phyloP scores from a whole-genome alignment of 352 stramenopile genomes.

The Pythium myriotylum region DNA sequence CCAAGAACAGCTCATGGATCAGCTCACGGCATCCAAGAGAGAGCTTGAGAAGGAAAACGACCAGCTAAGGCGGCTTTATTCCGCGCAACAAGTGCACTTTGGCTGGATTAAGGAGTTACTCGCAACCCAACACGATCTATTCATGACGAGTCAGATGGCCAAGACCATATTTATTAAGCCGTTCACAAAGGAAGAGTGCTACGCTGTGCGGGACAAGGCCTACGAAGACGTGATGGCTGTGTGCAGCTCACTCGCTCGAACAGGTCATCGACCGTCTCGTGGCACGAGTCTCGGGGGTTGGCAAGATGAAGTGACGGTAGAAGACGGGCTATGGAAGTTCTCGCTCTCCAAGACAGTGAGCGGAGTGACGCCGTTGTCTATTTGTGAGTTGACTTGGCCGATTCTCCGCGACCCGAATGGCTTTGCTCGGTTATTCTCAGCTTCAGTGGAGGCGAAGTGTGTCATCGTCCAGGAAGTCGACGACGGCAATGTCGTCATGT shows the following conservation, averaged over 20 bases:
- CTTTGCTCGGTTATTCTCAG: conserved; percentile 28
- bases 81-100: background rate
- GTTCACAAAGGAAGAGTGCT: conserved; percentile 20
- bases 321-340: conserved; percentile 26
- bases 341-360: conserved; percentile 26
- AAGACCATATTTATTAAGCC: conserved; percentile 31
- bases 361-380: background rate
- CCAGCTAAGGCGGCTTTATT: conserved; percentile 14
- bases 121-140: conserved; percentile 18
- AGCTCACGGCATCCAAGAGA: conserved; percentile 3
- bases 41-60: conserved; percentile 22
- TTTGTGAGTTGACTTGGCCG: conserved; percentile 15
- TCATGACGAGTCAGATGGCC: conserved; percentile 15
- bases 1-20: conserved; percentile 1
- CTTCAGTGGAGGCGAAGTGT: conserved; percentile 23
- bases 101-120: conserved; percentile 13
- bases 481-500: conserved; percentile 32
- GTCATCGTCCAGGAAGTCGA: conserved; percentile 38
- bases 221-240: conserved; percentile 18
- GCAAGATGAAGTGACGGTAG: conserved; percentile 28
- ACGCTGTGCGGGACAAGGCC: conserved; percentile 14
- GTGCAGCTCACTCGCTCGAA: background rate
- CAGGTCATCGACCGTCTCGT: background rate
- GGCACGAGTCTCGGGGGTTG: conserved; percentile 23
- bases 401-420: conserved; percentile 22